These are phyloP conservation scores for Tylopilus vinaceipallidus DNA, from an alignment of 768 basidiomycete species.

Conservation along the genomic window DNA sequence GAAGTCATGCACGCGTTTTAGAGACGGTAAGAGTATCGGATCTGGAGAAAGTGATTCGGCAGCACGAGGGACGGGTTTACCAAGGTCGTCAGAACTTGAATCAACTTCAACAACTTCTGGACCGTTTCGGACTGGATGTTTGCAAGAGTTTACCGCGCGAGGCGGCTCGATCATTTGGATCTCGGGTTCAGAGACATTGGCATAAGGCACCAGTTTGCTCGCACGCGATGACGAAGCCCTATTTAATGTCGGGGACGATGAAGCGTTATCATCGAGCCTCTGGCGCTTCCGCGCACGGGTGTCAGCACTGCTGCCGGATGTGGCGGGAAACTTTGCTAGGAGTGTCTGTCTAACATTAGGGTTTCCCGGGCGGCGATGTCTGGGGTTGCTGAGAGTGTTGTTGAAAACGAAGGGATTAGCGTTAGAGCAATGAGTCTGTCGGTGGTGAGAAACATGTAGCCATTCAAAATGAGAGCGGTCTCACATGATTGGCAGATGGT, in stretches of 20 bases:
- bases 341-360: slow-evolving; percentile 23
- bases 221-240: slow-evolving; percentile 3
- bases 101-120: slow-evolving; percentile 23
- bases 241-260: background rate
- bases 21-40: background rate
- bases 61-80: slow-evolving; percentile 17
- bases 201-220: background rate
- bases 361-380: slow-evolving; percentile 13
- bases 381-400: background rate
- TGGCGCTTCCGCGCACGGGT: slow-evolving; percentile 22
- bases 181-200: slow-evolving; percentile 17
- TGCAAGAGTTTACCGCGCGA: background rate
- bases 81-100: slow-evolving; percentile 21
- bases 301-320: background rate
- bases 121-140: slow-evolving; percentile 5
- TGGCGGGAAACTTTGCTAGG: slow-evolving; percentile 8
- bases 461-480: slow-evolving; percentile 1
- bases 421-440: no score
- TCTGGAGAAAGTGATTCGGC: slow-evolving; percentile 24
- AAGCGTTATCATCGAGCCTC: slow-evolving; percentile 12
- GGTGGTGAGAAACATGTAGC: no score
- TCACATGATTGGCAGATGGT: slow-evolving; percentile 17
- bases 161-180: slow-evolving; percentile 19
- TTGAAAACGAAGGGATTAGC: slow-evolving; percentile 14
- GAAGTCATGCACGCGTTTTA: slow-evolving; percentile 16